Evolutionary conservation across 768 basidiomycete genomes (phyloP), one percentile per base, ranked within the genome.

Genomic region (Sporobolomyces phaffii): DNA sequence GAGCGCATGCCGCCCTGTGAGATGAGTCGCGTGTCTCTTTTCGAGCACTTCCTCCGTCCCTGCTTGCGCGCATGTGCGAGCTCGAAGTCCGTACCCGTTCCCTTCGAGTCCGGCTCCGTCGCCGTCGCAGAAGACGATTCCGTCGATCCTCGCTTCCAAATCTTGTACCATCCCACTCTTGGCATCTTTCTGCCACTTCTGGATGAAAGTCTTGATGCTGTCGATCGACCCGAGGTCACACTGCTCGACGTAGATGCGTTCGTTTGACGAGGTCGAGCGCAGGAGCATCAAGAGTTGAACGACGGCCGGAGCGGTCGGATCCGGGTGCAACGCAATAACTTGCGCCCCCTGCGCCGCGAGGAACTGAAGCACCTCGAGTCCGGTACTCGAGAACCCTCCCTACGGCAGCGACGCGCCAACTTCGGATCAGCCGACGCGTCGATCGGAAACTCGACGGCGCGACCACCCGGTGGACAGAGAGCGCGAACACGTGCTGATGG

Each of bases 321-420:
- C 57, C 0, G 83, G 81, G 0, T 87, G 82, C 26, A 91, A 83
- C 1, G 87, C 86, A 48, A 92, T 87, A 64, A 91, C 78, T 70
- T 89, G 87, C 22, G 89, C 88, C 17, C 90, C 90, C 48, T 87
- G 83, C 52, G 82, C 77, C 1, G 90, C 89, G 13, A 92, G 78
- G 4, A 78, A 78, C 61, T 87, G 84, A 10, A 90, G 76, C 1
- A 90, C 74, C 0, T 85, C 87, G 14, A 90, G 75, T 4, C 89
- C 66, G 17, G 56, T 38, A 1, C 56, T 18, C 15, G 61, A 62
- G 66, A 68, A 62, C 4, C 43, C 66, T 20, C 66, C 66, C 62
- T 64, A 48, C 24, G 10, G 13, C 7, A 43, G 3, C 3, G 2
- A 14, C 31, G 38, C 38, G 38, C 17, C 38, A 38, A 17, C n/a